These are phyloP conservation scores for Fusarium luffae DNA, from an alignment of 2,329 filamentous ascomycete genomes.

Conservation along the genomic window DNA sequence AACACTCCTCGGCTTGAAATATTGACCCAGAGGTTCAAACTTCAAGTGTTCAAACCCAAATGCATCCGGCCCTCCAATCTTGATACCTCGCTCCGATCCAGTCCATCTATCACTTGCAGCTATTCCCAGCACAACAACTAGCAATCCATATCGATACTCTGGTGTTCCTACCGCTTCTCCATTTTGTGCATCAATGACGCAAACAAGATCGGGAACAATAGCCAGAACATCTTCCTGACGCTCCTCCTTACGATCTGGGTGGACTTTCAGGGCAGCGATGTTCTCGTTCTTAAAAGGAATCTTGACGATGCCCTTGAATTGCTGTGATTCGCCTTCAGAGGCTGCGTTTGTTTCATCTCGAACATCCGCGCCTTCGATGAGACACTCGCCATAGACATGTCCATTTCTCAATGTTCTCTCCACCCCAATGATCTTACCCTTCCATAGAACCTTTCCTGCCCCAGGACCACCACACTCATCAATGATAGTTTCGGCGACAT, in stretches of 20 bases:
- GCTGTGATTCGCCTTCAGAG: constrained; percentile 1
- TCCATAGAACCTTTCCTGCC: constrained; percentile 68
- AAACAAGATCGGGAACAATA: constrained; percentile 67
- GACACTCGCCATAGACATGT: constrained; percentile 69
- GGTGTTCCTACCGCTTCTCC: constrained; percentile 67
- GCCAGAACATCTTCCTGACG: constrained; percentile 58
- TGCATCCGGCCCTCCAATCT: constrained; percentile 61
- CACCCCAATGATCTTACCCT: constrained; percentile 72
- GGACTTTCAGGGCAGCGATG: constrained; percentile 64
- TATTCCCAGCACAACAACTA: constrained; percentile 62
- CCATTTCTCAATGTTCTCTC: constrained; percentile 66
- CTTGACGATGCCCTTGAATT: constrained; percentile 62
- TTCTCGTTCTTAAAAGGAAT: constrained; percentile 82
- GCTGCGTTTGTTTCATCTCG: constrained; percentile 44
- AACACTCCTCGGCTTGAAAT: constrained; percentile 61
- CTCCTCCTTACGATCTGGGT: constrained; percentile 50
- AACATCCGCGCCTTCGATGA: constrained; percentile 62
- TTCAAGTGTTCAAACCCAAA: constrained; percentile 61
- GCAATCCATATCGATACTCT: constrained; percentile 65
- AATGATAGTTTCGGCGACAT: constrained; percentile 68
- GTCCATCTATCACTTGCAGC: constrained; percentile 59
- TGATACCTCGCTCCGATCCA: constrained; percentile 57
- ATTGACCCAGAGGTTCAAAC: constrained; percentile 61
- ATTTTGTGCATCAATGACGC: constrained; percentile 65
- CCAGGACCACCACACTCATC: constrained; percentile 65